Evolutionary conservation across 306 rosid genomes (phyloP), one percentile per base, ranked within the genome.

Genomic region (Ammopiptanthus mongolicus): DNA sequence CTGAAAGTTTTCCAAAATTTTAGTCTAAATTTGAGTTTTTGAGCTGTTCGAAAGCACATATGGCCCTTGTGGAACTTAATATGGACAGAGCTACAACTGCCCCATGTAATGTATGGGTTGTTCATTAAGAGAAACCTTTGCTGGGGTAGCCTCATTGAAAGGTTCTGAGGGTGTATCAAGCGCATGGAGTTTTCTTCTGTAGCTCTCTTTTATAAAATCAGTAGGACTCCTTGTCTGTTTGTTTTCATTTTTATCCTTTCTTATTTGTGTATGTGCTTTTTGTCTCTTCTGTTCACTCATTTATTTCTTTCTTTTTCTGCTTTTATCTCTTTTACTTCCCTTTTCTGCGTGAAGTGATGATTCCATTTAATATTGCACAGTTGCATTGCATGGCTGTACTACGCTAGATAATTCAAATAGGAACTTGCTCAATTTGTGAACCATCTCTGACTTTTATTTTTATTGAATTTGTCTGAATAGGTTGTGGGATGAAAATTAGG

Each of bases 401-500:
- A 57, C 58, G 73, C 75, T 73, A 52, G 18, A 81, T 33, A 10
- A 21, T 65, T 73, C 25, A 15, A 17, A 31, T 14, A 44, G 17
- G 48, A 73, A 44, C 48, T 48, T 71, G 67, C 12, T 52, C 69
- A 70, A 52, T 41, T 42, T 23, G 31, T 66, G 39, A 47, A 57
- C 51, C 9, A 9, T 76, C n/a, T 53, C 31, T 78, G 58, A 79
- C 52, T 11, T 62, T 62, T 34, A 60, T 46, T 65, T 42, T 50
- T 42, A 3, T 66, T 68, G 29, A 60, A 19, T 85, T 56, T 74
- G 44, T 71, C 53, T 81, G 39, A 52, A 63, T 66, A 95, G 98
- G 89, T 62, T 90, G 97, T 90, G 98, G 98, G 77, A 95, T 95
- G 98, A 95, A 91, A 88, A 83, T 95, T 71, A 87, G 98, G 84